Evolutionary conservation across 108 stramenopile species (phyloP), one percentile per base, ranked within the genome.

Genomic region (Stephanodiscus triporus): DNA sequence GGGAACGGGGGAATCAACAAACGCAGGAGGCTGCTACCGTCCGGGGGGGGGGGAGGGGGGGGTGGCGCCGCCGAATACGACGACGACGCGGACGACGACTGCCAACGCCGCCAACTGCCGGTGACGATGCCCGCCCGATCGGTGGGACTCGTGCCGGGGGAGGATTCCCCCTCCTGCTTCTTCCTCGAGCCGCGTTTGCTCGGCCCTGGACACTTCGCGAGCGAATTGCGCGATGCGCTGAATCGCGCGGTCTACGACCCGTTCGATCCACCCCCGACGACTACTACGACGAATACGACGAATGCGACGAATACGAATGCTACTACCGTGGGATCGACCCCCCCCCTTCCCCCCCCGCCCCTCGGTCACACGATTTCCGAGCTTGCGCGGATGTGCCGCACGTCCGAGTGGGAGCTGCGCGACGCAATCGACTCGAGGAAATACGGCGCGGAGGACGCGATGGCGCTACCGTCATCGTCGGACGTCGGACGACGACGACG

Each of bases 381-480:
- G 65, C 64, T 80, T 67, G 72, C 72, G 30, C 68, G 73, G 23
- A 56, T 69, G 29, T 80, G 79, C 65, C 47, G 79, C 45, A 63
- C 79, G 43, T 80, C 79, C 3, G 22, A 24, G 40, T 10, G 26
- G 57, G 79, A 80, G 51, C 68, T 80, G 19, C 43, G 60, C 19
- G 53, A 73, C 69, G 79, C 79, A 0, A 3, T 80, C 20, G 24
- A 17, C 4, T 29, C 69, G 58, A 67, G 79, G 34, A 47, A 57
- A n/a, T 69, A 34, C 63, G 79, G 79, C 10, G 79, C 79, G 16
- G 72, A 80, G 27, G 79, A 80, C 73, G 79, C 79, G 36, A 24
- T 80, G 42, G 66, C 56, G 9, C 43, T 79, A 58, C 71, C 78
- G 19, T 23, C 10, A 30, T 27, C 30, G 29, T 57, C 60, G 22